Base-by-base conservation (phyloP, 306 rosid species). In the Inga oerstediana region DNA sequence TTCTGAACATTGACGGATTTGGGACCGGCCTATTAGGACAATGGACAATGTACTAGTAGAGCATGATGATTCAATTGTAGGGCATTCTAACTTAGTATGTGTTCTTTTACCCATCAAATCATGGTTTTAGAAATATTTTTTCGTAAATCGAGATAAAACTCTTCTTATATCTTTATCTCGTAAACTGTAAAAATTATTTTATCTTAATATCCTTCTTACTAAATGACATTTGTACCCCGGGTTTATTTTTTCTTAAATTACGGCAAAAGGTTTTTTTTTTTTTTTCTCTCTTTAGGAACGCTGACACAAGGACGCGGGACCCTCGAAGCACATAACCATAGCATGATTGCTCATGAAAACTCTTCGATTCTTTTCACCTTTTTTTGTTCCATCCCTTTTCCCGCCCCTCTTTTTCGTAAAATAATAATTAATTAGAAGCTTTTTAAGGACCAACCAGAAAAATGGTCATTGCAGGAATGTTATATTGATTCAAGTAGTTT, bases 121-220 rank as follows among this genome's bases (percentile, higher is more conserved):
- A 27, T 27, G 30, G 1, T 27, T 27, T 27, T 27, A 27, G 30
- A 27, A 27, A 27, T 27, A 27, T 27, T 27, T 27, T 27, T 27
- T 27, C 1, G 1, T 27, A 27, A 27, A 27, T 27, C 1, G 30
- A 27, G 30, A 27, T 27, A 27, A 27, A 27, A 27, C 1, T 27
- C 1, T 1, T 27, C 1, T 27, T 1, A 1, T 1, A 27, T 27
- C 0, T 27, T 27, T 27, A 27, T 27, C 1, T 27, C 0, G 1
- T 27, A 27, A 27, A 27, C 1, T 27, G 30, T 27, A 27, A 27
- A 27, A 27, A 27, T 1, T 27, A 27, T 27, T 27, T 1, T 17
- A 37, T 5, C 20, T 6, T 17, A 17, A 8, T 68, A 48, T 35
- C 48, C 13, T 68, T 35, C 1, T 68, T 17, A 9, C 13, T 2